Evolutionary conservation across 768 basidiomycete genomes (phyloP), one percentile per base, ranked within the genome.

Genomic region (Kwoniella sp.): DNA sequence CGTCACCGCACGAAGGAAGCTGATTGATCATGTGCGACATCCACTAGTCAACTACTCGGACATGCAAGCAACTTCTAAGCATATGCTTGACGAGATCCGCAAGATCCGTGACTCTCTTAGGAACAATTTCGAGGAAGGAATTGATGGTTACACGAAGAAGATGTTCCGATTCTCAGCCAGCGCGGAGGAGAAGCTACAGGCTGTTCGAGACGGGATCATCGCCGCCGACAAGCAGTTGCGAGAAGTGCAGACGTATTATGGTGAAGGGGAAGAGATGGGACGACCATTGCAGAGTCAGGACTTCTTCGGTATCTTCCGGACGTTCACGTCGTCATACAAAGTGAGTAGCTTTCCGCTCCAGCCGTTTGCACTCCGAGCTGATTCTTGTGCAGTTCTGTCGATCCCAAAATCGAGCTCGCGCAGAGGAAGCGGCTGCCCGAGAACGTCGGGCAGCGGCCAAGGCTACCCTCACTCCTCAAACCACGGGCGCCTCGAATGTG

Each of bases 251-350:
- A 87, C 84, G 60, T 95, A 92, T 76, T 99, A 90, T 74, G 93
- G 94, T 12, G 96, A 99, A 80, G 94, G 96, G 40, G 88, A 91
- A 63, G 72, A 78, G 60, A 73, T 72, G 70, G 63, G 74, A 21
- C 59, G 74, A 30, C 71, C 74, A 1, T 60, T 73, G n/a, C 77
- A 70, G 49, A 76, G 86, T 82, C 88, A 52, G 91, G 95, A 97
- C 73, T 99, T 98, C 82, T 99, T 92, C 81, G 92, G 88, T 13
- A 88, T 95, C 71, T 97, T 98, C 86, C 93, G 96, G 82, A 96
- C 91, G 1, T 99, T 99, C 72, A 86, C 94, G 26, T 94, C 89
- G 0, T 95, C 93, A 1, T 99, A 94, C 80, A 77, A 74, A 61
- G 80, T 80, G 53, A 60, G 79, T 69, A 22, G 40, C 33, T 15